Base-by-base conservation (phyloP, 345 rosid species). In the Salix suchowensis region DNA sequence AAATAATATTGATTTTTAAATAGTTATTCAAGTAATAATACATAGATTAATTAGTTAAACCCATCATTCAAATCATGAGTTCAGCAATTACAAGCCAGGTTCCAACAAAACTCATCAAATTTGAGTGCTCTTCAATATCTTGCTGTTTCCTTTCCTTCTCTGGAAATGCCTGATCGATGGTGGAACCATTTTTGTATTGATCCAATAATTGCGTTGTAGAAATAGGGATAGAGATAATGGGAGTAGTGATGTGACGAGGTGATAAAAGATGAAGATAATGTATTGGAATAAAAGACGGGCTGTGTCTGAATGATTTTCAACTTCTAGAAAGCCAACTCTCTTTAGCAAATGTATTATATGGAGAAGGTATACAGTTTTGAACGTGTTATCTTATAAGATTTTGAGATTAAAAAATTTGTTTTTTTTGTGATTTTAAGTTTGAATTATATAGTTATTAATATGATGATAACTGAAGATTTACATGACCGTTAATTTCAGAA, bases 151-250 rank as follows among this genome's bases (percentile, higher is more conserved):
- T 16, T 34, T 16, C 21, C 70, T 19, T 39, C 46, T 21, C 39
- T 3, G 26, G 46, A 58, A 71, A 64, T 42, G 65, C 14, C 67
- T 34, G 36, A 55, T 10, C 58, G 55, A 60, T 65, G 74, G 77
- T 78, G 84, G 77, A 68, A 61, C 82, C 79, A 16, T 28, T 58
- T 50, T 46, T 6, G 39, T 75, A 50, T 28, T 75, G 50, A 74
- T 68, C 23, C 77, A 76, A 82, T 82, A 82, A 82, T 82, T 79
- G 80, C 78, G 69, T 54, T 15, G 73, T 73, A 65, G 80, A 76
- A 76, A 46, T 42, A 36, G 37, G 37, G 44, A 40, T 40, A 36
- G 76, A 79, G 83, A 79, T 76, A 74, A 74, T 71, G 81, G 37
- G 37, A 36, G 37, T 64, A 65, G 69, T 68, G 79, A 76, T 67